Evolutionary conservation across 139 green algal species (phyloP).

Genomic region (Chlamydomonas applanata): DNA sequence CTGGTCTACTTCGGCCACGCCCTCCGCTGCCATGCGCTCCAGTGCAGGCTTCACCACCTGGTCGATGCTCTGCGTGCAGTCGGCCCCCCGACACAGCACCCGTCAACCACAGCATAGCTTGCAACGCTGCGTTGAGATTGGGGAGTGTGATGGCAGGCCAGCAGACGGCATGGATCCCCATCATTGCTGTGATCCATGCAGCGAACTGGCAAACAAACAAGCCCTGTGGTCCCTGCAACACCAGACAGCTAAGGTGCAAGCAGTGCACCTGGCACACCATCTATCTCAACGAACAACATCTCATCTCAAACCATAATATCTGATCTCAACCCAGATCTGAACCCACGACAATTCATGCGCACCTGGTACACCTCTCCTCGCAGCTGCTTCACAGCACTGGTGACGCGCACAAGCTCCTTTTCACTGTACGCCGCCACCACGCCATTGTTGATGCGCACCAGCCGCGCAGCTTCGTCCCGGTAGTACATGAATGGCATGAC

Average conservation of each 20-base stretch:
- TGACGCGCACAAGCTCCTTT: constrained; percentile 35
- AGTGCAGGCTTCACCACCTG: neutral
- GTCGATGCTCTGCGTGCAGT: neutral
- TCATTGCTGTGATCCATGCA: too few species aligned
- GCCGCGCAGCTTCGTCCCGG: constrained; percentile 33
- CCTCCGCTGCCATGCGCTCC: neutral
- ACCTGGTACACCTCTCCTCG: constrained; percentile 30
- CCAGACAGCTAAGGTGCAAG: neutral
- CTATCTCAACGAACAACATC: too few species aligned
- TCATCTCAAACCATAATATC: too few species aligned
- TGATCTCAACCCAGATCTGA: too few species aligned
- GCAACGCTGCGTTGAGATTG: neutral
- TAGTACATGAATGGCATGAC: constrained; percentile 47
- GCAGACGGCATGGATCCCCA: too few species aligned
- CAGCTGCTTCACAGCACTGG: constrained; percentile 20
- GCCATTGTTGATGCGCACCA: constrained; percentile 8
- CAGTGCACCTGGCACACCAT: too few species aligned
- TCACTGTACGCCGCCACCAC: constrained; percentile 18
- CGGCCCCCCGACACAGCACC: too few species aligned
- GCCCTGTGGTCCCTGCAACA: too few species aligned
- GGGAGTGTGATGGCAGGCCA: too few species aligned
- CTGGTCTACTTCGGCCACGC: neutral
- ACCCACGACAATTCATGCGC: too few species aligned
- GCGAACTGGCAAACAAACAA: neutral
- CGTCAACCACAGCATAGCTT: neutral